A percentile compares a stretch with the other conserved stretches of the same genome.
Conservation (phyloP, 345 rosid species). For the Euphorbia lathyris region DNA sequence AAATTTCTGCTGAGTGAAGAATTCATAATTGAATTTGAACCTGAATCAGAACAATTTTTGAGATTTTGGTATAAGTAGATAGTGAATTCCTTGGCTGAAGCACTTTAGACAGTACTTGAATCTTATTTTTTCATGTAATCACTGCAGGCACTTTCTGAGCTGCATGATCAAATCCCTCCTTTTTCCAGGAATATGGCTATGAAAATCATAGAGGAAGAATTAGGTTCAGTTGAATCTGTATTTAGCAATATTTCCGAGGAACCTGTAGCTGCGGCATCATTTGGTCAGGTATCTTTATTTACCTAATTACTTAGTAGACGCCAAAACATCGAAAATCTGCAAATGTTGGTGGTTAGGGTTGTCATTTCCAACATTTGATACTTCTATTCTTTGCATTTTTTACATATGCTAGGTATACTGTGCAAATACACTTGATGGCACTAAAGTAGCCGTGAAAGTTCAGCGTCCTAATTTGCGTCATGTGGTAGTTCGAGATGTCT, state of each 20-base stretch:
- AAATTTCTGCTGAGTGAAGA: neutral
- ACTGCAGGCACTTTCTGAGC: slow-evolving; percentile 85
- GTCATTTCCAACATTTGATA: neutral
- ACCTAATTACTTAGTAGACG: neutral
- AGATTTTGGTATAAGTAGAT: neutral
- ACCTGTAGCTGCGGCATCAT: slow-evolving; percentile 93
- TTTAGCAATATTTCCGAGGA: slow-evolving; percentile 77
- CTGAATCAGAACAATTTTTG: neutral
- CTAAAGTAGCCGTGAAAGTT: slow-evolving; percentile 83
- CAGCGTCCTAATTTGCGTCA: slow-evolving; percentile 89
- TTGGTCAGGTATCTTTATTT: slow-evolving; percentile 71
- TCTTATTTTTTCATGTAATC: slow-evolving; percentile 10
- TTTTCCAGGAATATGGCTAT: slow-evolving; percentile 66
- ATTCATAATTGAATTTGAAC: neutral
- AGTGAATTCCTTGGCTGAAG: neutral
- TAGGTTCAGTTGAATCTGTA: slow-evolving; percentile 62
- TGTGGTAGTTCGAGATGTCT: slow-evolving; percentile 81
- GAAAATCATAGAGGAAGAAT: slow-evolving; percentile 82
- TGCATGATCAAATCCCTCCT: slow-evolving; percentile 88
- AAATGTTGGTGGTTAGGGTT: neutral
- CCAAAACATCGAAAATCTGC: neutral
- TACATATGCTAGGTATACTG: slow-evolving; percentile 61
- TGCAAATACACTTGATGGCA: slow-evolving; percentile 72
- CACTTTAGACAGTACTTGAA: too few relatives aligned
- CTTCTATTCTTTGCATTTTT: slow-evolving; percentile 15